A percentile compares a stretch with the other conserved stretches of the same genome.
Evolutionary conservation across 257 asterid genomes (phyloP).

Genomic region (Solanum gracilifrons): DNA sequence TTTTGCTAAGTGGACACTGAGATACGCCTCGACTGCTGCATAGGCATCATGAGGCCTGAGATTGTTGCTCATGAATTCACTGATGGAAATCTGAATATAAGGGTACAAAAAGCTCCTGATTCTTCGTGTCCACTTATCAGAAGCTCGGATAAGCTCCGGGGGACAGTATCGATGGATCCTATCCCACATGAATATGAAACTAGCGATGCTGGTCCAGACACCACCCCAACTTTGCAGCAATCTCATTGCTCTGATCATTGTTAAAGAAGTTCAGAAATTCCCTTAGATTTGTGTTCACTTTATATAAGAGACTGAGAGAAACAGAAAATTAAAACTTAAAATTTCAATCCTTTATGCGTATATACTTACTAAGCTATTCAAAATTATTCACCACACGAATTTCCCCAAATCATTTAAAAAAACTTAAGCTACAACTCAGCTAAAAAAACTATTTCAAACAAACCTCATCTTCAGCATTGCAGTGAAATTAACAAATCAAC

Average conservation of each 20-base stretch:
- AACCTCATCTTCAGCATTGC: too few species aligned
- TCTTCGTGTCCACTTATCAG: background rate
- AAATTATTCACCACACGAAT: too few species aligned
- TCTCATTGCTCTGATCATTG: background rate
- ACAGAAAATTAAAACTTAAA: too few species aligned
- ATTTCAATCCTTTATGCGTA: too few species aligned
- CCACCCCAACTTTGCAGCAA: constrained; percentile 22
- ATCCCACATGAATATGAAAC: constrained; percentile 32
- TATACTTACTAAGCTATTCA: too few species aligned
- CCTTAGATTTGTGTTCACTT: background rate
- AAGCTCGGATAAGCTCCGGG: constrained; percentile 15
- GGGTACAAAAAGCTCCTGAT: constrained; percentile 27
- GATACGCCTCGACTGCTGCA: constrained; percentile 31
- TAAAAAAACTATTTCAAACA: too few species aligned
- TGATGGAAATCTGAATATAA: constrained; percentile 27
- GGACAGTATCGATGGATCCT: constrained; percentile 33
- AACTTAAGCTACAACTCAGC: too few species aligned
- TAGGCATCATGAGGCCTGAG: constrained; percentile 37
- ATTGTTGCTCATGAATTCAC: constrained; percentile 29
- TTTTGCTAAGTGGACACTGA: constrained; percentile 19
- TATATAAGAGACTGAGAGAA: background rate
- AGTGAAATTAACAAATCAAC: background rate
- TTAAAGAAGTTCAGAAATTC: background rate
- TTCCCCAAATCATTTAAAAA: too few species aligned
- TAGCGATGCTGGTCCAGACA: constrained; percentile 15